Percentiles rank a stretch among this genome's conserved stretches.
Evolutionary conservation across 2,329 filamentous ascomycete species (phyloP).

Genomic region (Apiospora rasikravindrae): DNA sequence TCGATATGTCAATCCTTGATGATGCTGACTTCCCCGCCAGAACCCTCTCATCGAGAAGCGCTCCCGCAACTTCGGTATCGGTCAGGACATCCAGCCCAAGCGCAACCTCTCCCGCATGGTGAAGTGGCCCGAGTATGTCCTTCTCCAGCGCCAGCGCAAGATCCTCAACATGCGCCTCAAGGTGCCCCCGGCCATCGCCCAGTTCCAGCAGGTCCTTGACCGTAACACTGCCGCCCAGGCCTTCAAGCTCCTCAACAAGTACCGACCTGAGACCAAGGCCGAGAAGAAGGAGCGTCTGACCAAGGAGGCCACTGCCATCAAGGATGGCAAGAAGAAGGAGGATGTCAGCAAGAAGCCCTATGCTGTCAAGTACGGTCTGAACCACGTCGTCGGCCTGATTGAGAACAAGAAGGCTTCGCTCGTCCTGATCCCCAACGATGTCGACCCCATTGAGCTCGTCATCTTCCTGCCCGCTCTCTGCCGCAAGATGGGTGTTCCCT

Average conservation of each 20-base stretch:
- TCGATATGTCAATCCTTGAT: slow-evolving; percentile 11
- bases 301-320: slow-evolving; percentile 96
- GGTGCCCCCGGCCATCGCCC: slow-evolving; percentile 94
- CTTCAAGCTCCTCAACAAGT: slow-evolving; percentile 99
- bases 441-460: slow-evolving; percentile 99
- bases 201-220: slow-evolving; percentile 98
- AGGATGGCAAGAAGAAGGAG: slow-evolving; percentile 99
- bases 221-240: slow-evolving; percentile 95
- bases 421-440: slow-evolving; percentile 98
- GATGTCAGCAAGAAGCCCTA: slow-evolving; percentile 99
- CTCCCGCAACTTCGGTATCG: slow-evolving; percentile 96
- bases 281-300: slow-evolving; percentile 99
- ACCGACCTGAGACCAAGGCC: slow-evolving; percentile 97
- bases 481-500: slow-evolving; percentile 99
- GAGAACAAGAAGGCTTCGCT: slow-evolving; percentile 99
- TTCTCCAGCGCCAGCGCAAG: slow-evolving; percentile 92
- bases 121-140: slow-evolving; percentile 99
- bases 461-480: slow-evolving; percentile 99
- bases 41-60: slow-evolving; percentile 99
- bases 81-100: slow-evolving; percentile 96
- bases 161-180: slow-evolving; percentile 98
- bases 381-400: slow-evolving; percentile 96
- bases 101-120: slow-evolving; percentile 98
- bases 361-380: slow-evolving; percentile 98
- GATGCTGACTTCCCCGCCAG: slow-evolving; percentile 52